Conservation (phyloP, 2,329 filamentous ascomycete genomes). For the Fusarium caatingaense region DNA sequence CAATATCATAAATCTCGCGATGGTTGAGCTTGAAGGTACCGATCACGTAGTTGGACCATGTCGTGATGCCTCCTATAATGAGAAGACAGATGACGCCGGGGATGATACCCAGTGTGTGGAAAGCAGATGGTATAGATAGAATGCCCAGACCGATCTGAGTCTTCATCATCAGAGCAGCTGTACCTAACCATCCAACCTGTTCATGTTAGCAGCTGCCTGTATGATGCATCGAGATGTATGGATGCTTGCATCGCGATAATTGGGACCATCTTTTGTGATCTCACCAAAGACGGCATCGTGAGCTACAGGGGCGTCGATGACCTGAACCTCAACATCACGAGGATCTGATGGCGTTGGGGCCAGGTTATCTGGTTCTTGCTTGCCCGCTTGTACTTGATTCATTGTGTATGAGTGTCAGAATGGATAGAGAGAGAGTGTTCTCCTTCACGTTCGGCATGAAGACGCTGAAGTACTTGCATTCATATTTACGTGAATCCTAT, state of each 20-base stretch:
- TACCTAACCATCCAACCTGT: conserved; percentile 57
- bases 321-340: conserved; percentile 4
- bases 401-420: background rate
- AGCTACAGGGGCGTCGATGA: conserved; percentile 31
- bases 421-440: background rate
- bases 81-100: conserved; percentile 59
- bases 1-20: conserved; percentile 63
- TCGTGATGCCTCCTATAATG: conserved; percentile 56
- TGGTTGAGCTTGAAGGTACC: conserved; percentile 64
- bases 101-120: conserved; percentile 59
- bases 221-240: background rate
- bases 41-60: conserved; percentile 62
- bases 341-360: background rate
- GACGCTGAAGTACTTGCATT: background rate
- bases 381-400: background rate
- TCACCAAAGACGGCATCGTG: conserved; percentile 44
- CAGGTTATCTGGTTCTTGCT: conserved; percentile 3
- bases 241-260: conserved; percentile 44
- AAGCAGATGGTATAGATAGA: conserved; percentile 59
- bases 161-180: conserved; percentile 60
- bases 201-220: background rate
- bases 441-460: background rate
- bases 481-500: background rate
- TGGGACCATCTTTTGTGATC: conserved; percentile 44
- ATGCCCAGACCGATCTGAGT: conserved; percentile 59